Percentiles rank a stretch among this genome's conserved stretches.
phyloP scores from a whole-genome alignment of 306 rosid species.

The Begonia fuchsioides region DNA sequence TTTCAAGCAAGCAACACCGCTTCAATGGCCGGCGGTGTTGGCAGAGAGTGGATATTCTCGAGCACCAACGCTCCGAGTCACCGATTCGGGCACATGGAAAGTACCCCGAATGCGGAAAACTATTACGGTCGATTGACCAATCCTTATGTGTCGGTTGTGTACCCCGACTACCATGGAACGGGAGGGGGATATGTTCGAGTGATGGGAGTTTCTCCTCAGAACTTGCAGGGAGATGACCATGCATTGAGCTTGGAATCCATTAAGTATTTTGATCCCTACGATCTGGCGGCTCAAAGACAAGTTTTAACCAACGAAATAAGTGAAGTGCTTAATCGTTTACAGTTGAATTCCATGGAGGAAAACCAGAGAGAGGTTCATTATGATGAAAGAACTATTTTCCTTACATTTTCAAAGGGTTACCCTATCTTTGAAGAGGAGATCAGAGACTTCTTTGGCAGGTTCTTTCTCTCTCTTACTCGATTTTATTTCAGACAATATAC shows the following conservation, averaged over 20 bases:
- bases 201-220: background rate
- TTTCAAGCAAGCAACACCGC: background rate
- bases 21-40: background rate
- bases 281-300: background rate
- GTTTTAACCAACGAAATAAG: slow-evolving; percentile 7
- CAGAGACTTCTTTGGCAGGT: slow-evolving; percentile 31
- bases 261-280: background rate
- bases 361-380: slow-evolving; percentile 2
- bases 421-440: slow-evolving; percentile 40
- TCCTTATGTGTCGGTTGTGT: background rate
- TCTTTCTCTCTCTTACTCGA: background rate
- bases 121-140: background rate
- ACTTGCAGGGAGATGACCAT: no score
- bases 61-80: no score
- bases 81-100: no score
- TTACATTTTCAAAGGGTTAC: slow-evolving; percentile 56
- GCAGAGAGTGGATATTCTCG: no score
- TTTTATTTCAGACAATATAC: background rate
- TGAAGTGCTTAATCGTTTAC: slow-evolving; percentile 9
- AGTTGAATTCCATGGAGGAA: background rate
- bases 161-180: background rate
- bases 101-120: background rate
- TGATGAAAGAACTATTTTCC: slow-evolving; percentile 42
- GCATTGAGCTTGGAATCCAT: background rate
- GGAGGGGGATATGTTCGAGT: slow-evolving; percentile 1